Evolutionary conservation across 306 rosid species (phyloP), one percentile per base, ranked within the genome.

Genomic region (Begonia masoniana): DNA sequence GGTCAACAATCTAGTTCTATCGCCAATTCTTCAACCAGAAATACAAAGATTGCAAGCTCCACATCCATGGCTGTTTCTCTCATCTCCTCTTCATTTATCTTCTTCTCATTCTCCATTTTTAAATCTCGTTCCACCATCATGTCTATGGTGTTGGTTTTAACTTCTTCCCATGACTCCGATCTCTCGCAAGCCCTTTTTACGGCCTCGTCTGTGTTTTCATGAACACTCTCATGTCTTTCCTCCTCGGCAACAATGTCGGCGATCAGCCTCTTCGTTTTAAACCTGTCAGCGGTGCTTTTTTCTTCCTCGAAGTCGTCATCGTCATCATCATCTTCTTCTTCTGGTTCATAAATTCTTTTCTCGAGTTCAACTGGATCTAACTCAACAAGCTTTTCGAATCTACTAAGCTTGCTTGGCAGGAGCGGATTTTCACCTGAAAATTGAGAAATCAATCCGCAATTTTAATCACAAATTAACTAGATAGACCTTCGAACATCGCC

Each of bases 91-190:
- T 46, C 62, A 64, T 68, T 68, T 52, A 55, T 66, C 77, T 81
- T 92, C 96, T 95, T 70, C 50, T 42, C 74, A 53, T 53, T 51
- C 4, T 83, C 95, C 62, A 62, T 79, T 12, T 68, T 58, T 23
- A 83, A 68, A 59, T 92, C 99, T 65, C 87, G 80, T 58, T 77
- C 89, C 43, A 92, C 77, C 99, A 92, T 92, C 96, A 87, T 87
- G 68, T 92, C 93, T 50, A 92, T 87, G 47, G 99, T 92, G 87
- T 92, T 82, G 9, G 70, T 66, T 52, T 21, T 17, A 17, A 17
- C 19, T 17, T 17, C 19, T 17, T 17, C 19, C 19, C 19, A 17
- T 17, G 19, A 17, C 19, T 17, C 19, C 19, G 1, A 17, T 17
- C 19, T 17, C 19, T 17, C 19, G 19, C 19, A 17, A 17, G 19